phyloP scores from a whole-genome alignment of 495 filamentous ascomycete species.

The Terfezia boudieri region DNA sequence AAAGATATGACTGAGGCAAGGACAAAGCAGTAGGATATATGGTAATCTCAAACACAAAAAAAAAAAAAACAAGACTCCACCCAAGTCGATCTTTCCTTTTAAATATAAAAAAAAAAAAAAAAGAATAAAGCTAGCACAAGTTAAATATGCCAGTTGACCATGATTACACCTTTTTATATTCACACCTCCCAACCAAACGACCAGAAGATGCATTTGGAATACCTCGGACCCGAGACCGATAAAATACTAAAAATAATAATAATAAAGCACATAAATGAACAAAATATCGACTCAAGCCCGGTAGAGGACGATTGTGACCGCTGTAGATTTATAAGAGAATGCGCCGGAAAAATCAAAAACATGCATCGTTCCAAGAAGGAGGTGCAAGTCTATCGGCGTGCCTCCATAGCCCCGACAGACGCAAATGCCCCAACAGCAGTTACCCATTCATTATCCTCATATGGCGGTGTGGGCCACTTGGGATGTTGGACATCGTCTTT shows the following conservation, averaged over 20 bases:
- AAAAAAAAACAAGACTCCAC: neutral
- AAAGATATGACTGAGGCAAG: neutral
- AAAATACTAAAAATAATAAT: neutral
- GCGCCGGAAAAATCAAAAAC: slow-evolving; percentile 19
- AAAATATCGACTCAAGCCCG: slow-evolving; percentile 9
- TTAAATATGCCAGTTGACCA: neutral
- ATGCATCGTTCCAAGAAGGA: slow-evolving; percentile 41
- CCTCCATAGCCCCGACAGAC: slow-evolving; percentile 49
- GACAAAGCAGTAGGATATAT: neutral
- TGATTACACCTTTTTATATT: neutral
- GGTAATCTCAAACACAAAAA: slow-evolving; percentile 2
- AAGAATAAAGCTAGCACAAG: neutral
- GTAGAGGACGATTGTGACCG: slow-evolving; percentile 3
- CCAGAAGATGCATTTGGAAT: too few relatives aligned
- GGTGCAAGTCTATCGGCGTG: slow-evolving; percentile 49
- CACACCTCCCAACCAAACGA: too few relatives aligned
- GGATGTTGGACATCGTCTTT: slow-evolving; percentile 25
- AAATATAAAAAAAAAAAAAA: neutral
- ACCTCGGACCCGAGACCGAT: too few relatives aligned
- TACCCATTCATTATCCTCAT: slow-evolving; percentile 36
- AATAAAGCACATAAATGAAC: slow-evolving; percentile 10
- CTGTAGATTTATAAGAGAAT: slow-evolving; percentile 2
- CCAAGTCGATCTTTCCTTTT: neutral
- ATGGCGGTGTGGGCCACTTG: slow-evolving; percentile 92
- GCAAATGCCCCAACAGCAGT: neutral